A percentile compares a stretch with the other conserved stretches of the same genome.
Conservation (phyloP, 2,329 filamentous ascomycete species). For the Colletotrichum phormii region DNA sequence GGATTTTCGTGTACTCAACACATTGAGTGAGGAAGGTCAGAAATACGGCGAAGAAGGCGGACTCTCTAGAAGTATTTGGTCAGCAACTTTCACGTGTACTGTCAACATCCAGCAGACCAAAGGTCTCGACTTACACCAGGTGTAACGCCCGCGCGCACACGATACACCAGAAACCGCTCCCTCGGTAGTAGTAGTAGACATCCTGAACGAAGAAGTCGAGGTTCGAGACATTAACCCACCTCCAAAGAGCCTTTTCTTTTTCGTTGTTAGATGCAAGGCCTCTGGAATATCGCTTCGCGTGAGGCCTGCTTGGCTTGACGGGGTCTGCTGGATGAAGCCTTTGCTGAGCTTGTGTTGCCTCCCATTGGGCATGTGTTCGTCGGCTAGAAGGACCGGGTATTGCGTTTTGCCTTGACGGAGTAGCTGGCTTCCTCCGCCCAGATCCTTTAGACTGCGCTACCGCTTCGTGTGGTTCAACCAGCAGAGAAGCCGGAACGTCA, state of each 20-base stretch:
- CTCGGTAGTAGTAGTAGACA: conserved; percentile 88
- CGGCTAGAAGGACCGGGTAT: conserved; percentile 57
- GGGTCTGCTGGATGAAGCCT: conserved; percentile 57
- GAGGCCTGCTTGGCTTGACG: conserved; percentile 38
- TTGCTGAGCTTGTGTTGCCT: conserved; percentile 64
- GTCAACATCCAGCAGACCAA: not conserved
- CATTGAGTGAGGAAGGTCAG: conserved; percentile 88
- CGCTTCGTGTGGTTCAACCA: conserved; percentile 63
- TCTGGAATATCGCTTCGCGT: conserved; percentile 46
- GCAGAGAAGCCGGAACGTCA: conserved; percentile 72
- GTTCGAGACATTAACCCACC: conserved; percentile 92
- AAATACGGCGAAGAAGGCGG: conserved; percentile 84
- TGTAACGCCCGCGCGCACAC: conserved; percentile 77
- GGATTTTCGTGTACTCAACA: conserved; percentile 82
- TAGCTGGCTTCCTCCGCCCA: not conserved
- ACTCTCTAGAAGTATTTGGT: conserved; percentile 65
- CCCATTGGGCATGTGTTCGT: conserved; percentile 65
- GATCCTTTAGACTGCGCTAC: conserved; percentile 5
- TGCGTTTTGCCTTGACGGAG: conserved; percentile 33
- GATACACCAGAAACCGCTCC: conserved; percentile 88
- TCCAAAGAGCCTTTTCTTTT: conserved; percentile 86
- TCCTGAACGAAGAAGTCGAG: conserved; percentile 87
- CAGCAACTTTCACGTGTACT: not conserved
- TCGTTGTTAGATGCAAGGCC: conserved; percentile 48
- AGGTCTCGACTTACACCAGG: conserved; percentile 70